Evolutionary conservation across 345 rosid species (phyloP), one percentile per base, ranked within the genome.

Genomic region (Raphanus raphanistrum): DNA sequence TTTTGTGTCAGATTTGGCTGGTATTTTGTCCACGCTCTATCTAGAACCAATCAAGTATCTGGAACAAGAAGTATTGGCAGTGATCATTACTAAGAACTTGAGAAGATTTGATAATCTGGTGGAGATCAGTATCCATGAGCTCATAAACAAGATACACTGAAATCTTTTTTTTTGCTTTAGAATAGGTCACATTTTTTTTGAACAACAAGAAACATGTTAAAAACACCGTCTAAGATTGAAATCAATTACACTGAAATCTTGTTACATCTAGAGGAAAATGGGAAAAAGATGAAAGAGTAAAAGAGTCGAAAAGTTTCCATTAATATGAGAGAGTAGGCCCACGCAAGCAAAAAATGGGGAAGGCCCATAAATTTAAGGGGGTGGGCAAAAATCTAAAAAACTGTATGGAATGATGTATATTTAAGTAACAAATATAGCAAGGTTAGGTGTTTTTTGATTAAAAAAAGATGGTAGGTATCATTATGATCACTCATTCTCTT

Each of bases 401-500:
- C 57, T 15, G 57, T 75, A 29, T 29, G 57, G 57, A 55, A 66
- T 58, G 73, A 16, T 59, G 3, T 21, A 59, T n/a, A 17, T 17
- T 12, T 9, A 4, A 50, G 6, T 28, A 58, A 21, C 36, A 68
- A 76, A 25, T 43, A 29, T 15, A 68, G 48, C 15, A 69, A 62
- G 7, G 21, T 76, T 68, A 15, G 74, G 41, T 50, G 13, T 64
- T 38, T 55, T 64, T 38, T 55, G 61, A 55, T 57, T 33, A 65
- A 71, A 71, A 15, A 77, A 77, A 77, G 68, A 41, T 64, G 72
- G 43, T 71, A 43, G 81, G 62, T 72, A 59, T 78, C 81, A 78
- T 78, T 78, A 72, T 66, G 72, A 64, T 71, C 81, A 78, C 76
- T 78, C 72, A 58, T 78, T 71, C 68, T 4, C 41, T 72, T 57